Percentiles rank a stretch among this genome's conserved stretches.
Evolutionary conservation across 129 eudicot genomes (phyloP).

Genomic region (Chrysanthemum makinoi): DNA sequence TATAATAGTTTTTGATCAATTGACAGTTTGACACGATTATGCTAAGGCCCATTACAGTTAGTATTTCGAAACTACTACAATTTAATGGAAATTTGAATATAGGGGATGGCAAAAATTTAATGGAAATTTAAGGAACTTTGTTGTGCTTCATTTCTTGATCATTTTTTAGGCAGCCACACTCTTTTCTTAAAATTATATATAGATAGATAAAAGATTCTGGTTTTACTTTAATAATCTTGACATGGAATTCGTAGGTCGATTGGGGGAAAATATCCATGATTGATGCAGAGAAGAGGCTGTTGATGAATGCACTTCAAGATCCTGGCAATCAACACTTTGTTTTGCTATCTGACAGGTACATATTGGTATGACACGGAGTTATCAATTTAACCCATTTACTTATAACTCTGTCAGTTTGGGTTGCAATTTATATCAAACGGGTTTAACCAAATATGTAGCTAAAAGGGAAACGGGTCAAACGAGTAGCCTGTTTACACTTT

Average conservation of each 20-base stretch:
- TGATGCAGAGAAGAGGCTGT: slow-evolving; percentile 62
- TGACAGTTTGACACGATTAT: too few species aligned
- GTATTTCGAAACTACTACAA: not conserved
- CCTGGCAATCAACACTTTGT: slow-evolving; percentile 63
- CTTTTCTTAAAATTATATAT: not conserved
- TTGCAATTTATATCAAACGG: not conserved
- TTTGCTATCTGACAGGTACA: slow-evolving; percentile 67
- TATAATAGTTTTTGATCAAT: too few species aligned
- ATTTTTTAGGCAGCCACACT: slow-evolving; percentile 5
- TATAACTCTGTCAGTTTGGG: not conserved
- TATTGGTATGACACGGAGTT: not conserved
- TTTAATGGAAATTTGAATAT: not conserved
- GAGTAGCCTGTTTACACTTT: too few species aligned
- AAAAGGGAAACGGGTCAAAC: not conserved
- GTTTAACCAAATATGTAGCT: not conserved
- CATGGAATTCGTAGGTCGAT: slow-evolving; percentile 38
- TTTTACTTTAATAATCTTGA: not conserved
- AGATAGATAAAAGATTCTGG: slow-evolving; percentile 3
- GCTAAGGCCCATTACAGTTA: not conserved
- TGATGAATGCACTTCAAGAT: slow-evolving; percentile 59
- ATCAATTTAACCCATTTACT: not conserved
- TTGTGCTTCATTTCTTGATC: not conserved
- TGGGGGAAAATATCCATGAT: slow-evolving; percentile 76
- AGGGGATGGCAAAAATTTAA: not conserved
- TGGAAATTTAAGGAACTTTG: not conserved